Base-by-base conservation (phyloP, 148 eudicot species). In the Amaranthus cruentus region DNA sequence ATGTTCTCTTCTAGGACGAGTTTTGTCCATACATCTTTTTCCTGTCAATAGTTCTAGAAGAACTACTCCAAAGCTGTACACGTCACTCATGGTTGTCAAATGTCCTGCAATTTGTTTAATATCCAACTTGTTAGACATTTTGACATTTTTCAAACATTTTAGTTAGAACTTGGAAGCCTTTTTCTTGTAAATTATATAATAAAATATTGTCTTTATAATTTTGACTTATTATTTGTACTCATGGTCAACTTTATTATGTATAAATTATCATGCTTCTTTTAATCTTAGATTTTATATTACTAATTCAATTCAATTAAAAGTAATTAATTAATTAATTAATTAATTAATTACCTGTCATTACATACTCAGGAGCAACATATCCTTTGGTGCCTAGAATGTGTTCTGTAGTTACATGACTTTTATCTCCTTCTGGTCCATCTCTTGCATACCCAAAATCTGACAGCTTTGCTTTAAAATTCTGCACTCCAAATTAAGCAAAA, bases 361-460 rank as follows among this genome's bases (percentile, higher is more conserved):
- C 75, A 21, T 83, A 81, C 66, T 83, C 86, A 9, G 86, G 86
- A 57, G 86, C 93, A 59, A 87, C 91, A 46, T 90, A 90, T 57
- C 95, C 95, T 61, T 84, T 85, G 9, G 95, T 90, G 50, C 95
- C 95, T 75, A 90, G 71, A 53, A 87, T 80, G 55, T 89, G 81
- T 21, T 83, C 72, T 0, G 95, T 87, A 4, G 88, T 81, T 28
- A 90, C 79, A 74, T 90, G 88, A 2, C 85, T 86, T 28, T 90
- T 77, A 72, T 87, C 90, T 4, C 84, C 91, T 3, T 84, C 87
- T 9, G 91, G 95, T 4, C 95, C 95, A 55, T 90, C 95, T 80
- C 78, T 83, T 59, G 95, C 95, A 56, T 86, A 82, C 42, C 95
- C 95, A 73, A 90, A 90, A 73, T 90, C 95, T 11, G 95, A 86